phyloP scores from a whole-genome alignment of 257 asterid species.

The Solanum sparsipilum region DNA sequence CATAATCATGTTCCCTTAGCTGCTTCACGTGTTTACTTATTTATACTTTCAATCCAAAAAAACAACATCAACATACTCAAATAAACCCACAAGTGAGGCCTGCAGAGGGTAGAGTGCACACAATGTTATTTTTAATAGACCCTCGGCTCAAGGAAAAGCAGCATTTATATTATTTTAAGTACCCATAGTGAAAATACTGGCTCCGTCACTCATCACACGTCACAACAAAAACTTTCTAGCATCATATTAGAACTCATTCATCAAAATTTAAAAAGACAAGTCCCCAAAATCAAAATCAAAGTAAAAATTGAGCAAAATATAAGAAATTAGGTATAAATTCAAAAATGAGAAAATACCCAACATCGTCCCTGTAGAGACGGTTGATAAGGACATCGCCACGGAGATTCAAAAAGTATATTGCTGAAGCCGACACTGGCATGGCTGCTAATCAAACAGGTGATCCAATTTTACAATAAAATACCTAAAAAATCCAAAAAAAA shows the following conservation, averaged over 20 bases:
- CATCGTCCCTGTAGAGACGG: constrained; percentile 97
- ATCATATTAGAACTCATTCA: not conserved
- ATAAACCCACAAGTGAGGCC: not conserved
- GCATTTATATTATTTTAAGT: not conserved
- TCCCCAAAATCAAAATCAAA: not conserved
- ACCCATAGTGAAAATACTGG: not conserved
- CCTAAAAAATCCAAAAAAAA: not conserved
- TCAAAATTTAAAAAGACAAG: not conserved
- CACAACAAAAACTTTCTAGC: not conserved
- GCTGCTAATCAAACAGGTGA: constrained; percentile 5
- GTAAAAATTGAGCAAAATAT: not conserved
- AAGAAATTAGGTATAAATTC: not conserved
- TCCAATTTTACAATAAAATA: not conserved
- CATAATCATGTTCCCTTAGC: not conserved
- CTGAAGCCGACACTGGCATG: constrained; percentile 99
- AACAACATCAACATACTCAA: not conserved
- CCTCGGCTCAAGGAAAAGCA: not conserved
- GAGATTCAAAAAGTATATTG: constrained; percentile 87
- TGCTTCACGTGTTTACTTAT: not conserved
- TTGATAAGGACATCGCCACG: constrained; percentile 98
- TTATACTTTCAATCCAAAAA: not conserved
- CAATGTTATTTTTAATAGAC: not conserved
- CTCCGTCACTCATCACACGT: not conserved
- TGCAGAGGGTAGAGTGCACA: not conserved
- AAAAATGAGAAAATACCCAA: constrained; percentile 42